These are phyloP conservation scores for Russula sp. DNA, from an alignment of 768 basidiomycete genomes.

Conservation along the genomic window DNA sequence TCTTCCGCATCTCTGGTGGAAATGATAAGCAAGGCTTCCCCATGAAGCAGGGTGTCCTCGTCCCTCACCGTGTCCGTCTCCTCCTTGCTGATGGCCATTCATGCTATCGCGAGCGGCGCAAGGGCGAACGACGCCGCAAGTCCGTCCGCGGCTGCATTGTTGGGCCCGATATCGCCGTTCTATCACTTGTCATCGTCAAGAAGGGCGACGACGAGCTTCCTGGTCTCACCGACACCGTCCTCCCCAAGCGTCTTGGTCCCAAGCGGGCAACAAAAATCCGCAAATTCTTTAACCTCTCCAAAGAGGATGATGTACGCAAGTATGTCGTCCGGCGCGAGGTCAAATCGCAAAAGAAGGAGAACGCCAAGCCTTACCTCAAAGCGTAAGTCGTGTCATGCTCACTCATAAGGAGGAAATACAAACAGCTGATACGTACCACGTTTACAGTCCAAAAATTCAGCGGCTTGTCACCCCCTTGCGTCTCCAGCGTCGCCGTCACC, in stretches of 20 bases:
- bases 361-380: constrained; percentile 93
- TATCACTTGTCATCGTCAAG: constrained; percentile 93
- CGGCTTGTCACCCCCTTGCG: constrained; percentile 92
- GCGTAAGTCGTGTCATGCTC: constrained; percentile 52
- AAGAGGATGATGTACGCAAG: constrained; percentile 98
- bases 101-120: constrained; percentile 89
- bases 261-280: constrained; percentile 98
- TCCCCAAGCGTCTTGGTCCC: constrained; percentile 94
- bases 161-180: constrained; percentile 91
- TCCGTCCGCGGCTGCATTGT: constrained; percentile 98
- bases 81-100: constrained; percentile 96
- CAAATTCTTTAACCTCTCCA: constrained; percentile 93
- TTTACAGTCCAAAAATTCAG: constrained; percentile 85
- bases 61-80: constrained; percentile 88
- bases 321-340: constrained; percentile 95
- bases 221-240: constrained; percentile 84
- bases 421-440: neutral
- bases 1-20: constrained; percentile 94
- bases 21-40: constrained; percentile 99
- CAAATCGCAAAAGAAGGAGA: constrained; percentile 78
- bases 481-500: constrained; percentile 93
- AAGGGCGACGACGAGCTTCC: constrained; percentile 88
- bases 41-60: constrained; percentile 98
- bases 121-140: constrained; percentile 97
- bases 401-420: constrained; percentile 4